Conservation (phyloP, 257 asterid genomes). For the Anisodus acutangulus region DNA sequence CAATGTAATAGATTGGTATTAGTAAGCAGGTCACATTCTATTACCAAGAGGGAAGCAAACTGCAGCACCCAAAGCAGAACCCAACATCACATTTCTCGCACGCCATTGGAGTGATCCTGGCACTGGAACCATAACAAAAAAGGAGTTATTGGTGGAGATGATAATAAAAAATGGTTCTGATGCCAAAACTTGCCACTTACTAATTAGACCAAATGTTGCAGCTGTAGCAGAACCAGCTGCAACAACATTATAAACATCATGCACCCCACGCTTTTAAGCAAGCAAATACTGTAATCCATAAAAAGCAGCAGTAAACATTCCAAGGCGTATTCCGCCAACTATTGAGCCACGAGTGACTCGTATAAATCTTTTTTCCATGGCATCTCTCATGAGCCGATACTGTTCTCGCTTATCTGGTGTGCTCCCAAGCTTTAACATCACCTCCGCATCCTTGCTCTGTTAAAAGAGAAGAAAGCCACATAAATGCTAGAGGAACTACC, state of each 20-base stretch:
- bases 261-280: conserved; percentile 87
- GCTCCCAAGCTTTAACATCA: conserved; percentile 95
- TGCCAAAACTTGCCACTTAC: conserved; percentile 50
- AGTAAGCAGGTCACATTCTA: neutral
- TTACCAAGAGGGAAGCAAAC: conserved; percentile 94
- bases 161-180: conserved; percentile 26
- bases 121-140: conserved; percentile 55
- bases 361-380: conserved; percentile 94
- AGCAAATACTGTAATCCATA: conserved; percentile 80
- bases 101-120: conserved; percentile 96
- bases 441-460: conserved; percentile 98
- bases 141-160: conserved; percentile 2
- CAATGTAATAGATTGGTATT: neutral
- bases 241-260: conserved; percentile 84
- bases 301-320: conserved; percentile 91
- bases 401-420: conserved; percentile 96
- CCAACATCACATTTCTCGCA: conserved; percentile 77
- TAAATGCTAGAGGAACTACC: conserved; percentile 1
- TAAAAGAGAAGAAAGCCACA: conserved; percentile 31
- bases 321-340: conserved; percentile 95
- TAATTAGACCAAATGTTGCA: conserved; percentile 83
- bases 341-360: conserved; percentile 93
- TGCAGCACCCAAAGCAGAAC: conserved; percentile 90
- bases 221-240: conserved; percentile 98
- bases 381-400: conserved; percentile 92